Percentiles rank a stretch among this genome's conserved stretches.
These are phyloP conservation scores for Talaromyces amestolkiae DNA, from an alignment of 2,329 filamentous ascomycete genomes.

Conservation along the genomic window DNA sequence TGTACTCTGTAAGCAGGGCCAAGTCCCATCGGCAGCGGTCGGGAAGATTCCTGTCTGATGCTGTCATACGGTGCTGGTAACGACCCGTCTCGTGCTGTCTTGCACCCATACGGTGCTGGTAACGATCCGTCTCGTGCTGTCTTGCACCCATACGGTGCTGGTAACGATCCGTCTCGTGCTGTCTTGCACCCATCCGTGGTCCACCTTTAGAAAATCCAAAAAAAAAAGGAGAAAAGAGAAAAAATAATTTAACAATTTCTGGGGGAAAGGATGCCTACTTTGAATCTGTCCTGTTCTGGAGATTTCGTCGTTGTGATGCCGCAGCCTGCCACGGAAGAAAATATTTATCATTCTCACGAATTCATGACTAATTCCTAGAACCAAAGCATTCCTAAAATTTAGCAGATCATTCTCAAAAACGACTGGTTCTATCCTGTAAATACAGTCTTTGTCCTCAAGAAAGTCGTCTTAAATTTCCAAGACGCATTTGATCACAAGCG, in stretches of 20 bases:
- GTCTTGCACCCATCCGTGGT: not conserved
- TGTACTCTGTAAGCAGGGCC: no score
- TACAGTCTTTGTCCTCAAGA: not conserved
- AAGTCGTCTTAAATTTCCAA: not conserved
- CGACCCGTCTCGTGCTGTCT: not conserved
- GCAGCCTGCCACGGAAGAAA: no score
- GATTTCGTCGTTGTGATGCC: not conserved
- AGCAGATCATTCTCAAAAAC: not conserved
- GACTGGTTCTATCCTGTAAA: no score
- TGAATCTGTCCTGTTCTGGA: not conserved
- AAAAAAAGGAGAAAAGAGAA: no score
- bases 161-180: not conserved
- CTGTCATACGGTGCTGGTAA: not conserved
- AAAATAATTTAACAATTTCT: no score
- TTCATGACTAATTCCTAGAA: not conserved
- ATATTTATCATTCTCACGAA: not conserved
- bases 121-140: not conserved
- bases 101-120: not conserved
- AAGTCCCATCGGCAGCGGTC: not conserved
- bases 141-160: not conserved
- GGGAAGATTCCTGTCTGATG: not conserved
- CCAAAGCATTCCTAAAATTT: not conserved
- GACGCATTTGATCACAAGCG: not conserved
- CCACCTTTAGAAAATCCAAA: not conserved
- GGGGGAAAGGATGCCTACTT: not conserved